These are phyloP conservation scores for Penicillium sp. DNA, from an alignment of 2,329 filamentous ascomycete species.

Conservation along the genomic window DNA sequence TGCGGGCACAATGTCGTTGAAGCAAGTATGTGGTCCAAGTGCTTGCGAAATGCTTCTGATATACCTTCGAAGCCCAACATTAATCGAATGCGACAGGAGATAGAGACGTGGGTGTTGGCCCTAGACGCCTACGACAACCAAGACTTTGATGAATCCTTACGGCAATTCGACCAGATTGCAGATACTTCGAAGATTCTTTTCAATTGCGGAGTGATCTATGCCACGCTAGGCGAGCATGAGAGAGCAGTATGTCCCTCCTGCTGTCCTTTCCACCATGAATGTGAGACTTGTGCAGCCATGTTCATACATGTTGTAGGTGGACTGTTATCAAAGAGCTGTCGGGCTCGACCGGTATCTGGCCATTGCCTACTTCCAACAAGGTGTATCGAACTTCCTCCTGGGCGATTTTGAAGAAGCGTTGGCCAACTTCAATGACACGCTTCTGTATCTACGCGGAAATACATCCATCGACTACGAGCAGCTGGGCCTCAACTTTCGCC, in stretches of 20 bases:
- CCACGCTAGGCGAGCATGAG: constrained; percentile 90
- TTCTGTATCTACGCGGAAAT: constrained; percentile 90
- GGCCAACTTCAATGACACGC: constrained; percentile 96
- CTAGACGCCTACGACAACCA: constrained; percentile 92
- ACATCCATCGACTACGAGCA: constrained; percentile 98
- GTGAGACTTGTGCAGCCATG: not conserved
- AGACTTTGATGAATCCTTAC: constrained; percentile 85
- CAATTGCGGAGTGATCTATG: constrained; percentile 97
- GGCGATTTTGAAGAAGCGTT: constrained; percentile 96
- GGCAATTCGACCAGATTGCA: constrained; percentile 75
- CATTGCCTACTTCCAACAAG: constrained; percentile 96
- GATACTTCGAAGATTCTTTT: constrained; percentile 98
- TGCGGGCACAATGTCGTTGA: constrained; percentile 49
- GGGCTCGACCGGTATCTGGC: constrained; percentile 90
- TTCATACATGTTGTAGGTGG: constrained; percentile 57
- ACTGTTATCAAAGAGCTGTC: constrained; percentile 89
- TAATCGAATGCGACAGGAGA: constrained; percentile 60
- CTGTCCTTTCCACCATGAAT: no score
- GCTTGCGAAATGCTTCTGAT: constrained; percentile 6
- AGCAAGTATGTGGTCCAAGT: constrained; percentile 45
- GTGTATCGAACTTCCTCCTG: constrained; percentile 94
- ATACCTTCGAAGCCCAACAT: not conserved
- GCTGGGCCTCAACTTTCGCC: constrained; percentile 86
- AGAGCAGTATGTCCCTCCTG: constrained; percentile 64
- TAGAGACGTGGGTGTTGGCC: constrained; percentile 95